Base-by-base conservation (phyloP, 208 protist species). In the Trypanosoma melophagium region DNA sequence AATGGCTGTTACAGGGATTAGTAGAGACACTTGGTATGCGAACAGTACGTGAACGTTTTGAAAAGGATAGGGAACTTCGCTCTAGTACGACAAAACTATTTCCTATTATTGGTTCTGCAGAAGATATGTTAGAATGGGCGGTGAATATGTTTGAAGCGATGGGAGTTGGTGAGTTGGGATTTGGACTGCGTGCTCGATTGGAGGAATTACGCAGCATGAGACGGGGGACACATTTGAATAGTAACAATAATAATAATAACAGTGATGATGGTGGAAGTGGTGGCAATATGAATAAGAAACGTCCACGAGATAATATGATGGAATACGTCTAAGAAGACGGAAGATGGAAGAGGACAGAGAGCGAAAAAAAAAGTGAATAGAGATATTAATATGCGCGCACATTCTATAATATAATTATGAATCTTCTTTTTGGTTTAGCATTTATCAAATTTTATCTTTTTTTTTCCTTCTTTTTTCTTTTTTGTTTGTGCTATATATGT, bases 121-220 rank as follows among this genome's bases (percentile, higher is more conserved):
- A 70, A 50, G 74, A 79, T 25, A 64, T 56, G 5, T 60, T 95
- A 25, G 83, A 91, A 57, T 24, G 24, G 3, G 80, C 84, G 0
- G 74, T 77, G 5, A 88, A 93, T 51, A 64, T 95, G 56, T 90
- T 83, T 65, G 85, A 85, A 42, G 84, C 88, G 40, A 94, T 94
- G 88, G 75, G 73, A 19, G 44, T 94, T 8, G 74, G 77, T 3
- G 80, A 83, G 41, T 69, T 95, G 45, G 75, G 78, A 10, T 44
- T 47, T 8, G 75, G 73, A 3, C 28, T 92, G 41, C 84, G 86
- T 21, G 67, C 35, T 4, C 80, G 64, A 14, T 62, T 92, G 24
- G 81, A 90, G 52, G 66, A 81, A 21, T 22, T 76, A 52, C 81
- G 76, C 7, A 53, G 57, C n/a, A 35, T 40, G 56, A 76, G 38